These are phyloP conservation scores for Debaryomycetaceae sp. DNA, from an alignment of 1,139 yeast genomes.

Conservation along the genomic window DNA sequence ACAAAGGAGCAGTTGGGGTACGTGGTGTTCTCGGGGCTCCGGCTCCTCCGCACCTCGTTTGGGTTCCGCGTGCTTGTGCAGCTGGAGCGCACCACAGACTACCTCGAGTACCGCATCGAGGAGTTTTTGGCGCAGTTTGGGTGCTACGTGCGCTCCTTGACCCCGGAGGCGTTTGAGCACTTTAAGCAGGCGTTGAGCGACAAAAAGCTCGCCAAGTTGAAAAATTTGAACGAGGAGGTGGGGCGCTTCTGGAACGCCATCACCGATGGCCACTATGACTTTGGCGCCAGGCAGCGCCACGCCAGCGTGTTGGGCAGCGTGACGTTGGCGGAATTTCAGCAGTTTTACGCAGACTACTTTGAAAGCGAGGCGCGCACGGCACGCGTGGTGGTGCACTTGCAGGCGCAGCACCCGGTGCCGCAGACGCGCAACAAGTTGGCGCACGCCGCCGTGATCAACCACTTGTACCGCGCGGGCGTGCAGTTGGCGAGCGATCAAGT, in stretches of 20 bases:
- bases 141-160: conserved; percentile 34
- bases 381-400: conserved; percentile 61
- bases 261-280: conserved; percentile 74
- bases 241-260: conserved; percentile 63
- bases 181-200: conserved; percentile 67
- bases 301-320: conserved; percentile 53
- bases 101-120: conserved; percentile 73
- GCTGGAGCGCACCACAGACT: conserved; percentile 73
- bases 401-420: conserved; percentile 47
- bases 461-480: conserved; percentile 19
- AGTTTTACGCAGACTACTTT: conserved; percentile 49
- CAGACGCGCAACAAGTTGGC: conserved; percentile 20
- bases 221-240: conserved; percentile 76
- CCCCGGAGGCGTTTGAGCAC: conserved; percentile 60
- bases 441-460: conserved; percentile 26
- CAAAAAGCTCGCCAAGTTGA: conserved; percentile 65
- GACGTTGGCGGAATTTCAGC: conserved; percentile 52
- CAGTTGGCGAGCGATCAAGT: conserved; percentile 23
- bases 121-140: conserved; percentile 49
- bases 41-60: conserved; percentile 66
- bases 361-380: conserved; percentile 33
- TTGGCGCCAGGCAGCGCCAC: conserved; percentile 51
- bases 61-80: conserved; percentile 82
- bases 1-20: conserved; percentile 86
- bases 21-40: conserved; percentile 77